Evolutionary conservation across 371 early-diverging fungal genomes (phyloP), one percentile per base, ranked within the genome.

Genomic region (Sporodiniella umbellata): DNA sequence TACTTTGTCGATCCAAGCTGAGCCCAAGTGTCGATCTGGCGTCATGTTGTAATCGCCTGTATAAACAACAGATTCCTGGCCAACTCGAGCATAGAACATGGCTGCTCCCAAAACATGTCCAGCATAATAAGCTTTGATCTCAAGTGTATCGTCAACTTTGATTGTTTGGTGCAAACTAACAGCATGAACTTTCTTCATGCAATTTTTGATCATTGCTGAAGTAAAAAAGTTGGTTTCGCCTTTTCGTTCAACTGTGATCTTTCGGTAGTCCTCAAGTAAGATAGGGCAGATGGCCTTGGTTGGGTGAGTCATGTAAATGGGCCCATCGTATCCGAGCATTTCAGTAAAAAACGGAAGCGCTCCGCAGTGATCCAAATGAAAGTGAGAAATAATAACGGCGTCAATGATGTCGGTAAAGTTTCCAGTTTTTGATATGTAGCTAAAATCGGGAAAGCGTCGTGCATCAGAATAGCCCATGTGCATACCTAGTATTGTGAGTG

Each of bases 21-120:
- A 79, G 8, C 95, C 96, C 21, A 98, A 68, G 63, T 98, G 98
- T 33, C 93, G 82, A 76, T 98, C 98, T 0, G 97, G 93, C 3
- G 95, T 93, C 91, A 94, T 98, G 63, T 96, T 98, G 77, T 93
- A 98, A 68, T 98, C 99, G 22, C 99, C 99, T 4, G 99, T 98
- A 65, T 98, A 98, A 4, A 98, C 92, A 1, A 94, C 79, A 2
- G 90, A 87, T 52, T 92, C 89, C 42, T 80, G 70, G 4, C 91
- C 91, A 0, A 84, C 86, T 3, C 83, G 74, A 8, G 93, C 82
- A 59, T 95, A 88, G 56, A 96, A 91, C 98, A 98, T 98, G 24
- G 93, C 97, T 0, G 99, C 99, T 2, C 99, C 99, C n/a, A 98
- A 78, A 8, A 98, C 99, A 62, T 98, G 99, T 0, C 99, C 99